Percentiles rank a stretch among this genome's conserved stretches.
Conservation (phyloP, 495 filamentous ascomycete genomes). For the Glonium stellatum region DNA sequence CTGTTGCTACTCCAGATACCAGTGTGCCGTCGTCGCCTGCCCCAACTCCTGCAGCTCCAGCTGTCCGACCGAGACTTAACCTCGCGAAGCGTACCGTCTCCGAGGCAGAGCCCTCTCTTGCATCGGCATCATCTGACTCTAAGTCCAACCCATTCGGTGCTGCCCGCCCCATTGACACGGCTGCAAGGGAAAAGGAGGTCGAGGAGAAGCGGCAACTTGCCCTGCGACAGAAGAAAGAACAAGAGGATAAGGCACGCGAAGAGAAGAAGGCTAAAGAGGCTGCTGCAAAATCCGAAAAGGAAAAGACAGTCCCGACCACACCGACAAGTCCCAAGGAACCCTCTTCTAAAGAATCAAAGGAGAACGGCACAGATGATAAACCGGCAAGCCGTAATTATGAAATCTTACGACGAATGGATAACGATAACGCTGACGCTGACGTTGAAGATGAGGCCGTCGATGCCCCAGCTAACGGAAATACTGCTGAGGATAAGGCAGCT, state of each 20-base stretch:
- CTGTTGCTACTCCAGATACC: constrained; percentile 51
- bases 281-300: constrained; percentile 37
- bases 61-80: constrained; percentile 68
- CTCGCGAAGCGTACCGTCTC: constrained; percentile 82
- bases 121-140: constrained; percentile 52
- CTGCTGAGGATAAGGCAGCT: constrained; percentile 35
- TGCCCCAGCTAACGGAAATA: constrained; percentile 33
- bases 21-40: constrained; percentile 62
- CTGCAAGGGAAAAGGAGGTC: constrained; percentile 76
- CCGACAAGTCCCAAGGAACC: neutral
- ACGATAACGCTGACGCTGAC: constrained; percentile 23
- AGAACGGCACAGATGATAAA: constrained; percentile 32
- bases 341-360: constrained; percentile 25
- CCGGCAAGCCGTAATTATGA: constrained; percentile 28
- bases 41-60: constrained; percentile 45
- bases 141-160: constrained; percentile 91
- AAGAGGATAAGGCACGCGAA: constrained; percentile 76
- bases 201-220: constrained; percentile 75
- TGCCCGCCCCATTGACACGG: constrained; percentile 82
- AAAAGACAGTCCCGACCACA: constrained; percentile 20
- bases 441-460: constrained; percentile 25
- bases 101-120: constrained; percentile 52
- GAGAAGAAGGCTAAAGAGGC: constrained; percentile 58
- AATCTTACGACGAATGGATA: constrained; percentile 31
- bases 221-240: constrained; percentile 74